These are phyloP conservation scores for Alternaria brassicae DNA, from an alignment of 2,329 filamentous ascomycete genomes.

Conservation along the genomic window DNA sequence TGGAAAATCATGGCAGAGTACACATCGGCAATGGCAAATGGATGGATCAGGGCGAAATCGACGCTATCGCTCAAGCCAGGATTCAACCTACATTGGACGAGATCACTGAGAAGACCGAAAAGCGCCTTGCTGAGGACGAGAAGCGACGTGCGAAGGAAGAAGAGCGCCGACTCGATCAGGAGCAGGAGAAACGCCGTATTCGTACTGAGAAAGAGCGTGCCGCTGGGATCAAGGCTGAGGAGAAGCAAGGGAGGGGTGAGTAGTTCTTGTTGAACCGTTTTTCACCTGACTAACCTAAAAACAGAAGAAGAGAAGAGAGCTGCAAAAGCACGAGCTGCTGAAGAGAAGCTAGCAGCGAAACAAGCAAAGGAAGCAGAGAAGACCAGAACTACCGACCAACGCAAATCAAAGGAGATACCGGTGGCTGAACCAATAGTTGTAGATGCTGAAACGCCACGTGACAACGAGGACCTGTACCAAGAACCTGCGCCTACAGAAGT, in stretches of 20 bases:
- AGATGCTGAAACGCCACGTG: conserved; percentile 6
- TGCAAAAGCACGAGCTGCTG: conserved; percentile 57
- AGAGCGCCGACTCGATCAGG: conserved; percentile 68
- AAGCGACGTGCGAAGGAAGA: conserved; percentile 70
- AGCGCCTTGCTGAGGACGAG: conserved; percentile 72
- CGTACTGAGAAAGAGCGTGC: conserved; percentile 61
- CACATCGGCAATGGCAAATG: conserved; percentile 83
- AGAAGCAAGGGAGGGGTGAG: conserved; percentile 65
- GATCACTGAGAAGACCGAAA: conserved; percentile 79
- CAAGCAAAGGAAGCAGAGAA: conserved; percentile 54
- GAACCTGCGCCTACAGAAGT: conserved; percentile 20
- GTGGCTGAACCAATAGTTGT: conserved; percentile 14
- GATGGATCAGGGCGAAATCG: conserved; percentile 78
- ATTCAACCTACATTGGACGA: conserved; percentile 86
- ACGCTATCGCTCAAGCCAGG: conserved; percentile 77
- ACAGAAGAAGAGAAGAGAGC: conserved; percentile 63
- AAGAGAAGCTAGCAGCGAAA: conserved; percentile 54
- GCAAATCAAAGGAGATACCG: conserved; percentile 54
- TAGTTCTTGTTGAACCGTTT: neutral
- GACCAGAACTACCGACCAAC: conserved; percentile 61
- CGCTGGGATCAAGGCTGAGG: conserved; percentile 55
- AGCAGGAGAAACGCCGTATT: conserved; percentile 68
- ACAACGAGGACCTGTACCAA: conserved; percentile 31
- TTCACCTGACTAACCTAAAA: conserved; percentile 38
- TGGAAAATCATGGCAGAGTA: conserved; percentile 63